Conservation (phyloP, 805 yeast species). For the Candida oleophila region DNA sequence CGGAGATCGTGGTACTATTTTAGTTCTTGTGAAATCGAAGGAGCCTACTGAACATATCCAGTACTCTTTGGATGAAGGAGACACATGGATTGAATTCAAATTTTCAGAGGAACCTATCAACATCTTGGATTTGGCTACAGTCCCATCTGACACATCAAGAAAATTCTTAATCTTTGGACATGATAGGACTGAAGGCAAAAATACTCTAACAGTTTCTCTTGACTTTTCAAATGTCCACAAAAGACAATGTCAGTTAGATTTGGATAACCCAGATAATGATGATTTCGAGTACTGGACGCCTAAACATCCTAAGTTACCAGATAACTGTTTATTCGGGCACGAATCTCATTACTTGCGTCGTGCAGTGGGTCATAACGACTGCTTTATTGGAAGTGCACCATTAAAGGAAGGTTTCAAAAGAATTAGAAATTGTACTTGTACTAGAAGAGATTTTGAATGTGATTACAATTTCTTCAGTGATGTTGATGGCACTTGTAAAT, state of each 20-base stretch:
- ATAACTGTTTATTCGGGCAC: constrained; percentile 44
- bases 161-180: constrained; percentile 66
- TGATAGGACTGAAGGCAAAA: constrained; percentile 31
- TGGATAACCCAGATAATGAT: constrained; percentile 39
- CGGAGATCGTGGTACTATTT: constrained; percentile 90
- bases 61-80: constrained; percentile 80
- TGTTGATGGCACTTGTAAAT: constrained; percentile 78
- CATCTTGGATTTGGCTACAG: constrained; percentile 78
- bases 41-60: constrained; percentile 56
- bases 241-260: constrained; percentile 43
- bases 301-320: constrained; percentile 31
- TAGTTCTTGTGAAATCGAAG: constrained; percentile 65
- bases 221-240: constrained; percentile 36
- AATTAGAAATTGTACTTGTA: constrained; percentile 73
- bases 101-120: constrained; percentile 54
- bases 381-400: constrained; percentile 68
- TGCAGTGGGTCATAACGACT: constrained; percentile 49
- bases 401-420: constrained; percentile 56
- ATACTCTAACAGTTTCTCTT: constrained; percentile 41
- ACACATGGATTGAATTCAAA: constrained; percentile 64
- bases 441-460: constrained; percentile 88
- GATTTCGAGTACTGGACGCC: constrained; percentile 47
- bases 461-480: constrained; percentile 79
- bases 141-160: constrained; percentile 87
- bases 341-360: constrained; percentile 42